A percentile compares a stretch with the other conserved stretches of the same genome.
phyloP scores from a whole-genome alignment of 2,329 filamentous ascomycete species.

The Diaporthe humulicola region DNA sequence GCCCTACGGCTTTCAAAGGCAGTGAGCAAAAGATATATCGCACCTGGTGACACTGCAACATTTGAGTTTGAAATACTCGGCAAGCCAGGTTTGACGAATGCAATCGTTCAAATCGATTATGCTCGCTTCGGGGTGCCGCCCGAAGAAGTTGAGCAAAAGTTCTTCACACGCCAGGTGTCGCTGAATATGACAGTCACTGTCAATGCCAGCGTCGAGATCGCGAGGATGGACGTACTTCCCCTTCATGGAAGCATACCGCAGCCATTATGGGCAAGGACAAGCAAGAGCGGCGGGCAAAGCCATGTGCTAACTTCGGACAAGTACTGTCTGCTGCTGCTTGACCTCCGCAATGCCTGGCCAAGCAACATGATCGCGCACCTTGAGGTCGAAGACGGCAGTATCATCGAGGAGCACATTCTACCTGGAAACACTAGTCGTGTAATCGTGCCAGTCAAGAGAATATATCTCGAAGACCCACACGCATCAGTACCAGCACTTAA shows the following conservation, averaged over 20 bases:
- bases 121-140: conserved; percentile 80
- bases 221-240: conserved; percentile 83
- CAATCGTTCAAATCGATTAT: conserved; percentile 87
- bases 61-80: conserved; percentile 90
- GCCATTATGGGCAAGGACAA: conserved; percentile 67
- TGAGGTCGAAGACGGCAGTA: conserved; percentile 62
- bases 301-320: conserved; percentile 65
- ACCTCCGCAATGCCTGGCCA: conserved; percentile 92
- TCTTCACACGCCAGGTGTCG: conserved; percentile 87
- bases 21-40: conserved; percentile 70
- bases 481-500: conserved; percentile 85
- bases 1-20: conserved; percentile 71
- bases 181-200: conserved; percentile 89
- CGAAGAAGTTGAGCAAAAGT: conserved; percentile 77
- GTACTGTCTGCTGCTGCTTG: conserved; percentile 84
- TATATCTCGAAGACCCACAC: conserved; percentile 83
- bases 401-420: conserved; percentile 69
- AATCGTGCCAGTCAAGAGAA: conserved; percentile 79
- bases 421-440: conserved; percentile 80
- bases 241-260: conserved; percentile 76
- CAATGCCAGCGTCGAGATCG: conserved; percentile 88
- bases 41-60: conserved; percentile 74
- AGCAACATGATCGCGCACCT: conserved; percentile 79
- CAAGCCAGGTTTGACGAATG: conserved; percentile 85
- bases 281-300: conserved; percentile 47